Evolutionary conservation across 2,329 filamentous ascomycete species (phyloP), one percentile per base, ranked within the genome.

Genomic region (Laburnicola sp.): DNA sequence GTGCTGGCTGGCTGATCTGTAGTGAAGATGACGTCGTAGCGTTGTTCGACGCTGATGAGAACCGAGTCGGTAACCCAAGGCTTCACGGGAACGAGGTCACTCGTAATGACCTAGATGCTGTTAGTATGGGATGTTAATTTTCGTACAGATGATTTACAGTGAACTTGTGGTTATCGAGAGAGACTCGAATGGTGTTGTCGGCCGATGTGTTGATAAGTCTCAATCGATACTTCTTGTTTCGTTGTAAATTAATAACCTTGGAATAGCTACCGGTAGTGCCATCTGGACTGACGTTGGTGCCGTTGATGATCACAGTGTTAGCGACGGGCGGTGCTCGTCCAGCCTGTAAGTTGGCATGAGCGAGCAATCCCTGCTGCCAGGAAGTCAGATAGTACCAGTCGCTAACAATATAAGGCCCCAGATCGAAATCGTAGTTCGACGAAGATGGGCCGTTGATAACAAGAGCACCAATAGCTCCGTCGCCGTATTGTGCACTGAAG

Each of bases 381-480:
- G 40, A 40, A 45, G 45, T 65, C 55, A 54, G 23, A 37, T 64
- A 82, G 63, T 85, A 84, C 84, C 84, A 88, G 60, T 89, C 86
- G 21, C 75, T 78, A 10, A 86, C 60, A 30, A 82, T 73, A 6
- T 86, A 60, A 4, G 78, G 70, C 0, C 85, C 85, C 0, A 86
- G 61, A 58, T 88, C 85, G 40, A 80, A 74, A 52, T 88, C 83
- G 42, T 74, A 76, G 56, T 75, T 73, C 6, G 64, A 65, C 8
- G 65, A 67, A 11, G 71, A 65, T 26, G 74, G 74, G 3, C 74
- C 74, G 41, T 76, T 66, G 51, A 76, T 74, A 36, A 73, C 54
- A 2, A 75, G 63, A 22, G 64, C 41, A 1, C 74, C 74, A n/a
- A 69, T 58, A 3, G 72, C 59, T 30, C 73, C 73, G n/a, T 72